Evolutionary conservation across 225 moss, liverwort and hornwort species (phyloP), one percentile per base, ranked within the genome.

Genomic region (Sphagnum contortum): DNA sequence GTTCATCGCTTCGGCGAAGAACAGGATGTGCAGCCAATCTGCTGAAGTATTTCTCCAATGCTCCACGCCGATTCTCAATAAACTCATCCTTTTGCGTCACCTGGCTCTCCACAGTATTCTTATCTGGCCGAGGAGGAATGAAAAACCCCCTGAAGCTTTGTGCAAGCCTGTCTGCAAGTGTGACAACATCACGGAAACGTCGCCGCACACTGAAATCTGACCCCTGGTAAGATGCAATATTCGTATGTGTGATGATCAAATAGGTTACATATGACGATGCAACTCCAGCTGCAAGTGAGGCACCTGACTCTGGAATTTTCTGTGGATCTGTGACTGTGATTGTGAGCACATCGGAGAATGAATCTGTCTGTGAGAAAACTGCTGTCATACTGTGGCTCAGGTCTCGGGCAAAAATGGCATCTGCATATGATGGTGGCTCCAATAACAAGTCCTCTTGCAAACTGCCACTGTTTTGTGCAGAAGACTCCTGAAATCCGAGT

Each of bases 81-180:
- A 98, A 98, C 58, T 98, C 96, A 66, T 65, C 68, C 73, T 92
- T 92, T 57, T 98, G 96, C 96, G 92, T 98, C 44, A 98, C 96
- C 83, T 98, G 96, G 65, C 96, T 92, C 73, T 92, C 96, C 58
- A 98, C 90, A 69, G 92, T 90, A 80, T 82, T 90, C 76, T 98
- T 98, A 58, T 98, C 96, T 7, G 96, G 96, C 47, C 96, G 96
- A 51, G 96, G 92, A 63, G 96, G 92, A 14, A 98, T 89, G 51
- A 98, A 98, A 64, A 83, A 89, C 60, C 96, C 96, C 59, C 96
- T 77, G 73, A 87, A 86, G 14, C 69, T 85, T 66, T 98, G 92
- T 57, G 87, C 81, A 57, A 98, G 82, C 75, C 90, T 81, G 60
- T 98, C 92, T 5, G 79, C 90, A 61, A 98, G 78, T 63, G 85